A percentile compares a stretch with the other conserved stretches of the same genome.
Evolutionary conservation across 345 rosid species (phyloP).

Genomic region (Citrus medica): DNA sequence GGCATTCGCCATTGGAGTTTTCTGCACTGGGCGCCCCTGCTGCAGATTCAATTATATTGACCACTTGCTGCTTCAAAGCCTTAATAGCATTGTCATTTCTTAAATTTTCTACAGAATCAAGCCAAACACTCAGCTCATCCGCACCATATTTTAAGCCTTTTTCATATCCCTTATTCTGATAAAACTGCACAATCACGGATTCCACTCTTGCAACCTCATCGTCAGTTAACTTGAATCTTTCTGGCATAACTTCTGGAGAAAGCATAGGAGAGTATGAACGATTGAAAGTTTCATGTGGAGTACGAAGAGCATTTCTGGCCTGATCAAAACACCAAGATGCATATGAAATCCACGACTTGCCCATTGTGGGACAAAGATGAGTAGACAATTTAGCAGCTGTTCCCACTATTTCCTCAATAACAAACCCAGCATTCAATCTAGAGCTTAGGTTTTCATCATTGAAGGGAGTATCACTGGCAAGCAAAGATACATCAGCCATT

Average conservation of each 20-base stretch:
- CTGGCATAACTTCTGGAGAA: constrained; percentile 55
- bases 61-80: constrained; percentile 50
- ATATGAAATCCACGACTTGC: constrained; percentile 90
- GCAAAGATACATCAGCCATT: constrained; percentile 29
- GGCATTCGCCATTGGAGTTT: constrained; percentile 43
- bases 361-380: constrained; percentile 80
- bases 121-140: constrained; percentile 23
- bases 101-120: constrained; percentile 34
- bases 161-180: constrained; percentile 30
- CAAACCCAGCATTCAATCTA: constrained; percentile 30
- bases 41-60: constrained; percentile 61
- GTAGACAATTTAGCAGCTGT: constrained; percentile 75
- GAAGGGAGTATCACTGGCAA: constrained; percentile 19
- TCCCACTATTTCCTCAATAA: constrained; percentile 70
- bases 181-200: constrained; percentile 38
- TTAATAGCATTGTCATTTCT: constrained; percentile 27
- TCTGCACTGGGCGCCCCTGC: constrained; percentile 74
- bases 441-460: constrained; percentile 30
- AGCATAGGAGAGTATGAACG: constrained; percentile 53
- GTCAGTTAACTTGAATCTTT: constrained; percentile 62
- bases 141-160: constrained; percentile 23
- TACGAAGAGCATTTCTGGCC: constrained; percentile 49
- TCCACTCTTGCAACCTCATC: constrained; percentile 58
- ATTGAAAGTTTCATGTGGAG: constrained; percentile 36
- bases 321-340: constrained; percentile 89